A percentile compares a stretch with the other conserved stretches of the same genome.
Evolutionary conservation across 495 filamentous ascomycete genomes (phyloP).

Genomic region (Podospora didyma): DNA sequence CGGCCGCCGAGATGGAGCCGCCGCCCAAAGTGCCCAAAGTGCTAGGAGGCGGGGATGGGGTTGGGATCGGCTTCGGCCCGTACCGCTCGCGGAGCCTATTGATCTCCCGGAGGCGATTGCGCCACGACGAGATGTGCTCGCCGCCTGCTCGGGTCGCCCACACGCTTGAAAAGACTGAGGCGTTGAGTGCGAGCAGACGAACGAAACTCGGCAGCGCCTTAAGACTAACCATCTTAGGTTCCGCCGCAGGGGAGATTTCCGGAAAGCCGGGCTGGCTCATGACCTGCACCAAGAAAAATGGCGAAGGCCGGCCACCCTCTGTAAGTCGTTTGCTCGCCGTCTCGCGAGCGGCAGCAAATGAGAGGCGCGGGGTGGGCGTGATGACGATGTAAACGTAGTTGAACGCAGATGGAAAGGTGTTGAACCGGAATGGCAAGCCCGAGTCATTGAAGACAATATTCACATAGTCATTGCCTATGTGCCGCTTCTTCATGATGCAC

Average conservation of each 20-base stretch:
- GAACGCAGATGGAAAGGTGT: slow-evolving; percentile 90
- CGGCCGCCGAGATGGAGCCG: slow-evolving; percentile 8
- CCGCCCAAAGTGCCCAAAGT: slow-evolving; percentile 29
- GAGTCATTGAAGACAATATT: slow-evolving; percentile 98
- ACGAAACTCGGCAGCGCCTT: slow-evolving; percentile 79
- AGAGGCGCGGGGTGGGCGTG: slow-evolving; percentile 70
- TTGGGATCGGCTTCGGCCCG: slow-evolving; percentile 32
- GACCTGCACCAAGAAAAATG: slow-evolving; percentile 80
- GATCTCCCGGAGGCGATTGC: slow-evolving; percentile 80
- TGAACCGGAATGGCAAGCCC: slow-evolving; percentile 77
- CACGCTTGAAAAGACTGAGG: slow-evolving; percentile 86
- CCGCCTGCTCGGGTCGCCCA: slow-evolving; percentile 76
- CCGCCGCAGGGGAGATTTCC: slow-evolving; percentile 80
- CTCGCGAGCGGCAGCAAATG: slow-evolving; percentile 52
- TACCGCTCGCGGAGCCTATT: slow-evolving; percentile 70
- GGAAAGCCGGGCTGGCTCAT: slow-evolving; percentile 82
- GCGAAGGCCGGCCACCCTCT: slow-evolving; percentile 36
- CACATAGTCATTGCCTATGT: slow-evolving; percentile 97
- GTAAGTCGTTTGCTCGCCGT: slow-evolving; percentile 27
- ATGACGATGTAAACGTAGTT: slow-evolving; percentile 97
- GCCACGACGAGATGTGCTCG: slow-evolving; percentile 87
- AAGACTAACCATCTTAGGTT: slow-evolving; percentile 80
- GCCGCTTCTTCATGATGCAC: slow-evolving; percentile 82
- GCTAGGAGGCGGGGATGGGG: slow-evolving; percentile 38
- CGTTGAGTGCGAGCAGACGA: slow-evolving; percentile 86